Conservation (phyloP, 352 stramenopile species). For the Phytophthora pinifolia region DNA sequence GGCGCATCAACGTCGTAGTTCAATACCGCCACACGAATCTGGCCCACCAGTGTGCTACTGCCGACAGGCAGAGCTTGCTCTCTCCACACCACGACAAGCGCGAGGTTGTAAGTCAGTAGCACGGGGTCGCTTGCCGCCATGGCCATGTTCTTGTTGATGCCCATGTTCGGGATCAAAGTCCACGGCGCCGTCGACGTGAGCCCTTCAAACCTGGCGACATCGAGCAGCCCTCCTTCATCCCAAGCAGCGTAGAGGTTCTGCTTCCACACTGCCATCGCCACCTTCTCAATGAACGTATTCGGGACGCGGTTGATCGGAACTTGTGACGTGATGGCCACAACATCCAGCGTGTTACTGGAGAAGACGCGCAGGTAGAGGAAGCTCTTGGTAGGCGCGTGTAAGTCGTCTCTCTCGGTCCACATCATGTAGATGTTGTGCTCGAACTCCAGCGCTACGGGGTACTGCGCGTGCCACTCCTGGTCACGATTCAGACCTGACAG, state of each 20-base stretch:
- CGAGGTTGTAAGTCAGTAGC: constrained; percentile 59
- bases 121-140: constrained; percentile 46
- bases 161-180: constrained; percentile 69
- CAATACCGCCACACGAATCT: constrained; percentile 55
- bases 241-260: constrained; percentile 60
- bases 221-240: constrained; percentile 64
- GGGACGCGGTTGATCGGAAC: constrained; percentile 47
- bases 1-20: constrained; percentile 55
- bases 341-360: constrained; percentile 36
- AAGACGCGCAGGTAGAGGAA: constrained; percentile 63
- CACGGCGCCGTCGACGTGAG: constrained; percentile 37
- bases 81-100: constrained; percentile 62
- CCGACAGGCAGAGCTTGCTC: constrained; percentile 33
- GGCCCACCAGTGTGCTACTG: constrained; percentile 30
- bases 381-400: constrained; percentile 38
- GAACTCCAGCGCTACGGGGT: constrained; percentile 42
- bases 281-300: constrained; percentile 56
- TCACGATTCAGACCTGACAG: constrained; percentile 66
- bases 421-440: constrained; percentile 54
- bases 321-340: constrained; percentile 23
- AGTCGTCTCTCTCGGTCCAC: constrained; percentile 60
- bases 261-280: constrained; percentile 43
- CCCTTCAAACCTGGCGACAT: constrained; percentile 57
- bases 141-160: constrained; percentile 51
- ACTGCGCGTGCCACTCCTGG: constrained; percentile 49